These are phyloP conservation scores for Microbotryum violaceum DNA, from an alignment of 1,284 basidiomycete species.

Conservation along the genomic window DNA sequence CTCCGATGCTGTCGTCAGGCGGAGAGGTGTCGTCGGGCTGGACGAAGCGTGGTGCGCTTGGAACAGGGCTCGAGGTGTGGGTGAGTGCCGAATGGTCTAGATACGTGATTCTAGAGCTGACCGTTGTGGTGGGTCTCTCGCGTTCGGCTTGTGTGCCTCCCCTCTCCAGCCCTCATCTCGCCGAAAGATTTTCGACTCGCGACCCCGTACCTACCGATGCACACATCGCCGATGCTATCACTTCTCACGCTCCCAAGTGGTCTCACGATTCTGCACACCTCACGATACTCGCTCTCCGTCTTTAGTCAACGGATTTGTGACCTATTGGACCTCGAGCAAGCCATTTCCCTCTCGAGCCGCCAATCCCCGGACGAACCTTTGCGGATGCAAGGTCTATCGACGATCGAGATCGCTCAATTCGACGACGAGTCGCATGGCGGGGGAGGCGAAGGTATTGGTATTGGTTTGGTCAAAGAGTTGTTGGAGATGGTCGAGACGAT, in stretches of 20 bases:
- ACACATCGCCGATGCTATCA: not conserved
- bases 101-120: too few species aligned
- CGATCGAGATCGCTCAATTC: constrained; percentile 56
- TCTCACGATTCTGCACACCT: constrained; percentile 74
- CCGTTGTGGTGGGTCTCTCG: too few species aligned
- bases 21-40: constrained; percentile 65
- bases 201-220: constrained; percentile 63
- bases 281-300: constrained; percentile 57
- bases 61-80: constrained; percentile 90
- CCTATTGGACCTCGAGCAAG: constrained; percentile 45
- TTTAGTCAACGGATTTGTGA: constrained; percentile 49
- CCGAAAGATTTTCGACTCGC: constrained; percentile 72
- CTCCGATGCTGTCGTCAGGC: constrained; percentile 39
- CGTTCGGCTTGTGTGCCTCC: too few species aligned
- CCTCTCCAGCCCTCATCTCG: constrained; percentile 64
- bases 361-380: not conserved
- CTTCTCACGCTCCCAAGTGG: constrained; percentile 57
- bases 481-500: constrained; percentile 60
- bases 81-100: constrained; percentile 48
- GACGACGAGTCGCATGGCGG: constrained; percentile 48
- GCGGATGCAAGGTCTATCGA: constrained; percentile 34
- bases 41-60: constrained; percentile 97
- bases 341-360: constrained; percentile 24
- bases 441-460: constrained; percentile 46
- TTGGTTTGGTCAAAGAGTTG: constrained; percentile 66